These are phyloP conservation scores for Nitzschia inconspicua DNA, from an alignment of 108 stramenopile genomes.

Conservation along the genomic window DNA sequence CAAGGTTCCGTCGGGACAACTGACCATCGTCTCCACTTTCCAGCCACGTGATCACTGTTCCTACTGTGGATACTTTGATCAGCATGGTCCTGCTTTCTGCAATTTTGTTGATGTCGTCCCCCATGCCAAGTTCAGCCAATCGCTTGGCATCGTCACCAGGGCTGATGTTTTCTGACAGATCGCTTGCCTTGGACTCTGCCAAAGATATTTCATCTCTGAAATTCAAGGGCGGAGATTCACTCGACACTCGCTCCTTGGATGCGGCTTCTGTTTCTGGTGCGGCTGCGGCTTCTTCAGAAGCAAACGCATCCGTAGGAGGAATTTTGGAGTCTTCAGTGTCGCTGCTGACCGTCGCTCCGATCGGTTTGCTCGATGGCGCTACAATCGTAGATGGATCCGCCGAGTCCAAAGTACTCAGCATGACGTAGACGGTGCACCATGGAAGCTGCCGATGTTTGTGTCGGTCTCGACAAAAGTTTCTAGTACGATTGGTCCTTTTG, in stretches of 20 bases:
- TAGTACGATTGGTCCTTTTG: slow-evolving; percentile 72
- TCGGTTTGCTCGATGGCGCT: slow-evolving; percentile 40
- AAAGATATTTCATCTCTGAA: slow-evolving; percentile 13
- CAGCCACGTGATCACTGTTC: slow-evolving; percentile 48
- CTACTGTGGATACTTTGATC: slow-evolving; percentile 43
- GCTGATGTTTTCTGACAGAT: slow-evolving; percentile 6
- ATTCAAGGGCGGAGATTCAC: neutral
- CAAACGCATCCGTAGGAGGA: too few relatives aligned
- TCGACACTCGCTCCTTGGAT: slow-evolving; percentile 5
- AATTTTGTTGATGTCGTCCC: slow-evolving; percentile 62
- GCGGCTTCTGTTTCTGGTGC: neutral
- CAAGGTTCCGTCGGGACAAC: too few relatives aligned
- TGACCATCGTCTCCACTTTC: slow-evolving; percentile 44
- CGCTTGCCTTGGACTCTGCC: slow-evolving; percentile 6
- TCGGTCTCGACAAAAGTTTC: slow-evolving; percentile 59
- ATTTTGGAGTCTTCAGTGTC: too few relatives aligned
- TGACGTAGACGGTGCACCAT: slow-evolving; percentile 73
- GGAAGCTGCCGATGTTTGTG: slow-evolving; percentile 67
- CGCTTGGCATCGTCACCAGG: slow-evolving; percentile 4
- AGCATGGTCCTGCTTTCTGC: slow-evolving; percentile 60
- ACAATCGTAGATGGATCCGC: slow-evolving; percentile 49
- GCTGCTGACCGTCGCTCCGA: neutral
- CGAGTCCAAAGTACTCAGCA: slow-evolving; percentile 40
- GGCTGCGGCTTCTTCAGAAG: neutral
- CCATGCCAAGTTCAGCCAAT: too few relatives aligned